Conservation (phyloP, 1,284 basidiomycete genomes). For the Ustilago trichophora region DNA sequence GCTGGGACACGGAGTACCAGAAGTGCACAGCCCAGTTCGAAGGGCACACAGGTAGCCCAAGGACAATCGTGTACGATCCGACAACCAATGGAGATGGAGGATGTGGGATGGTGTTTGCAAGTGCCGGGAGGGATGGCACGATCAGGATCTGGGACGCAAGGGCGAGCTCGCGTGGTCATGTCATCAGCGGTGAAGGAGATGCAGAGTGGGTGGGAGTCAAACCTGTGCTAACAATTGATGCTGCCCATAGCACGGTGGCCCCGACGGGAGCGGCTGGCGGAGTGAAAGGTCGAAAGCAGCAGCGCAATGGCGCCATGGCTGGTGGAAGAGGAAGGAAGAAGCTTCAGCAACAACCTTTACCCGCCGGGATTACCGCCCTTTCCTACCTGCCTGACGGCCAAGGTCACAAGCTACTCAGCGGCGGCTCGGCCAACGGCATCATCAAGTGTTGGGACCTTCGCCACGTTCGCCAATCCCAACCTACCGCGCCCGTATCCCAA, state of each 20-base stretch:
- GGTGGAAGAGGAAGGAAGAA: constrained; percentile 12
- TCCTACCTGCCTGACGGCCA: constrained; percentile 48
- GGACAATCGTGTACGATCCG: constrained; percentile 61
- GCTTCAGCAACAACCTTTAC: constrained; percentile 7
- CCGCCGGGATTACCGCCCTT: constrained; percentile 54
- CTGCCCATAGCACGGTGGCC: constrained; percentile 39
- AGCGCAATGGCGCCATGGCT: not conserved
- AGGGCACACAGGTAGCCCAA: constrained; percentile 52
- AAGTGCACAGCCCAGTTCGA: constrained; percentile 41
- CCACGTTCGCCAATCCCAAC: constrained; percentile 15
- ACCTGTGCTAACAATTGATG: constrained; percentile 54
- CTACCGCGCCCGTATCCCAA: not conserved
- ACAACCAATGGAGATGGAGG: constrained; percentile 33
- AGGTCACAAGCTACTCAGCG: constrained; percentile 50
- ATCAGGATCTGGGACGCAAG: constrained; percentile 61
- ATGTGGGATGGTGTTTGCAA: constrained; percentile 52
- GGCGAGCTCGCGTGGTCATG: not conserved
- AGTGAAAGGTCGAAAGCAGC: constrained; percentile 5
- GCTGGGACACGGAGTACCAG: constrained; percentile 60
- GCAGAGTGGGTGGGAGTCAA: constrained; percentile 1
- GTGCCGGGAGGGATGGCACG: constrained; percentile 61
- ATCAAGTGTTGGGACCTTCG: constrained; percentile 64
- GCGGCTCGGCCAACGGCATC: constrained; percentile 54
- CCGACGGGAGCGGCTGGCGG: not conserved
- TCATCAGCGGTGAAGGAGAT: not conserved